phyloP scores from a whole-genome alignment of 169 alveolate genomes.

The Plasmodium blacklocki region DNA sequence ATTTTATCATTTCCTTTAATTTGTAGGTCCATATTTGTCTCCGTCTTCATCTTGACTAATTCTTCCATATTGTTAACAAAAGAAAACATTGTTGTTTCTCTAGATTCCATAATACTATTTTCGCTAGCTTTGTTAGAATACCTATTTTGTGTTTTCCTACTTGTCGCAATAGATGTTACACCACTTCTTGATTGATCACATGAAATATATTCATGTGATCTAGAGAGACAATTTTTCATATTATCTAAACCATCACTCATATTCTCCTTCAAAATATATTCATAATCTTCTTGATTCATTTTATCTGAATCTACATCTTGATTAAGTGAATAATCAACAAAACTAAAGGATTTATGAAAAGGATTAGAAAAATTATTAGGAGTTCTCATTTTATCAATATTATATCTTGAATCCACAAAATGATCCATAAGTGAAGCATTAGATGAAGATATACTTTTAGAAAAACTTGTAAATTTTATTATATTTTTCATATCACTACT shows the following conservation, averaged over 20 bases:
- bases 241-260: constrained; percentile 7
- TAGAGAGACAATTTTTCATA: constrained; percentile 18
- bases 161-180: neutral
- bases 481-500: too few relatives aligned
- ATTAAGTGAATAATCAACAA: constrained; percentile 5
- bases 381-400: constrained; percentile 17
- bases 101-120: neutral
- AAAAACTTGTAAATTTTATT: too few relatives aligned
- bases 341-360: constrained; percentile 18
- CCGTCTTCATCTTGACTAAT: neutral
- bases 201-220: constrained; percentile 24
- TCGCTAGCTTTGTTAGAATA: neutral
- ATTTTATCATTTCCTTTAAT: too few relatives aligned
- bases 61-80: neutral
- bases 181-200: neutral
- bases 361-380: neutral
- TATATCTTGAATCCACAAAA: constrained; percentile 37
- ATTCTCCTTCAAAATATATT: constrained; percentile 30
- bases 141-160: neutral
- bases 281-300: constrained; percentile 21
- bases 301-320: constrained; percentile 10
- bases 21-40: neutral
- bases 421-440: constrained; percentile 29
- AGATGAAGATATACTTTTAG: too few relatives aligned
- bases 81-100: neutral